Evolutionary conservation across 2,329 filamentous ascomycete genomes (phyloP), one percentile per base, ranked within the genome.

Genomic region (Coniella lustricola): DNA sequence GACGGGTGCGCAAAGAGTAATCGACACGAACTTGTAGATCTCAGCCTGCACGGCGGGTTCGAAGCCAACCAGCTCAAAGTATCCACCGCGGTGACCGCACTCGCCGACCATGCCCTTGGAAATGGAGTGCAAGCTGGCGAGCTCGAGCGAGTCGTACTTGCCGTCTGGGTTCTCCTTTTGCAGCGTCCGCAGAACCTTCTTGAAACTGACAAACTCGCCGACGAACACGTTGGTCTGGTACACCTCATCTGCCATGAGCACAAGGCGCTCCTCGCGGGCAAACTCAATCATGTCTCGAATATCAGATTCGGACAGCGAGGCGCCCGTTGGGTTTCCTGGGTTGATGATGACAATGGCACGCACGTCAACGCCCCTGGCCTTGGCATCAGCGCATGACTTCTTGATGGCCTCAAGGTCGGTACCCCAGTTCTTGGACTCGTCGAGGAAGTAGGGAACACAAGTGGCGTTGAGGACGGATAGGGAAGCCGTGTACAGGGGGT

Each of bases 71-170:
- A 98, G 82, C 76, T 98, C 93, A 64, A 97, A 97, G 77, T 95
- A 98, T 47, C 93, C 93, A 59, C 91, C 93, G 55, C 93, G 87
- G 74, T 98, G 93, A 45, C 93, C 93, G 66, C 93, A 98, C 74
- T 98, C 93, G 63, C 93, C 93, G 8, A 96, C 87, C 90, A 98
- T 97, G 61, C 93, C 93, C 79, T 98, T 98, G 64, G 89, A 95
- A 48, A 94, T 78, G 60, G 85, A 91, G 76, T 98, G 91, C 56
- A 98, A 76, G 45, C 89, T 95, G 42, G 85, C 91, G 50, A 98
- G 81, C 73, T 97, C 90, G 52, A 98, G 74, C 57, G 79, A 67
- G 68, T 95, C 87, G 70, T 89, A 97, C 65, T 82, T 83, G 61
- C 82, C 86, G 1, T n/a, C n/a, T n/a, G 85, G 80, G 38, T 75